Evolutionary conservation across 2,329 filamentous ascomycete genomes (phyloP).

Genomic region (Dactylellina drechsleri): DNA sequence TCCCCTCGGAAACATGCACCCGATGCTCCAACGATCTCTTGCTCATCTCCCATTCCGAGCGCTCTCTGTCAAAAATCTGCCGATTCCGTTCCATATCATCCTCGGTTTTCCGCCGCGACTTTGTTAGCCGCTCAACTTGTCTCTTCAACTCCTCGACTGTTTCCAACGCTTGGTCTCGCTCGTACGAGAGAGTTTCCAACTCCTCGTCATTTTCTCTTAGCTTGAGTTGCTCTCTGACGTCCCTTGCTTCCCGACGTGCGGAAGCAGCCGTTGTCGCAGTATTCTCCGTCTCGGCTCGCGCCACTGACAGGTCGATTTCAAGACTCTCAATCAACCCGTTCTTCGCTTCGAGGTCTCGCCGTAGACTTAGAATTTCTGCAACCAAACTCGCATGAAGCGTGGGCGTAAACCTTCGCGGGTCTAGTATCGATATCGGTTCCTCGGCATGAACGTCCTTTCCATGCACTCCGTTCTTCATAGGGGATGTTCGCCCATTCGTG

Average conservation of each 20-base stretch:
- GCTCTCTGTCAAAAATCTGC: constrained; percentile 83
- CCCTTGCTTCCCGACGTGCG: constrained; percentile 78
- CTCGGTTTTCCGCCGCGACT: constrained; percentile 80
- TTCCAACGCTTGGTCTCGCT: constrained; percentile 85
- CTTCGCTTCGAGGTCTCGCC: constrained; percentile 91
- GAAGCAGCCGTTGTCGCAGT: constrained; percentile 72
- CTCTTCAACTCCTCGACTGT: constrained; percentile 76
- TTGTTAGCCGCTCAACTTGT: constrained; percentile 80
- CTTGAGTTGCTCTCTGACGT: constrained; percentile 84
- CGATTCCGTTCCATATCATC: constrained; percentile 83
- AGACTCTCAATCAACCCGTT: constrained; percentile 84
- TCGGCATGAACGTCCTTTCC: constrained; percentile 40
- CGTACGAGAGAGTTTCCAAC: constrained; percentile 81
- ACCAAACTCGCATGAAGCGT: constrained; percentile 94
- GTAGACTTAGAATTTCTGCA: constrained; percentile 87
- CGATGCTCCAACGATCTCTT: constrained; percentile 83
- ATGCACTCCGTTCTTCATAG: constrained; percentile 44
- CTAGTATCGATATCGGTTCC: constrained; percentile 70
- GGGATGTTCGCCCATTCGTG: constrained; percentile 50
- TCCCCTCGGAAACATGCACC: constrained; percentile 87
- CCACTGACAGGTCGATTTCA: constrained; percentile 76
- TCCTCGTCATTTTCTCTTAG: constrained; percentile 89
- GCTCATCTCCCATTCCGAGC: constrained; percentile 84
- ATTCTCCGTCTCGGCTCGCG: constrained; percentile 78
- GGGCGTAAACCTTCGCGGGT: constrained; percentile 92